Base-by-base conservation (phyloP, 1,139 yeast species). In the Saccharomyces hybrid region DNA sequence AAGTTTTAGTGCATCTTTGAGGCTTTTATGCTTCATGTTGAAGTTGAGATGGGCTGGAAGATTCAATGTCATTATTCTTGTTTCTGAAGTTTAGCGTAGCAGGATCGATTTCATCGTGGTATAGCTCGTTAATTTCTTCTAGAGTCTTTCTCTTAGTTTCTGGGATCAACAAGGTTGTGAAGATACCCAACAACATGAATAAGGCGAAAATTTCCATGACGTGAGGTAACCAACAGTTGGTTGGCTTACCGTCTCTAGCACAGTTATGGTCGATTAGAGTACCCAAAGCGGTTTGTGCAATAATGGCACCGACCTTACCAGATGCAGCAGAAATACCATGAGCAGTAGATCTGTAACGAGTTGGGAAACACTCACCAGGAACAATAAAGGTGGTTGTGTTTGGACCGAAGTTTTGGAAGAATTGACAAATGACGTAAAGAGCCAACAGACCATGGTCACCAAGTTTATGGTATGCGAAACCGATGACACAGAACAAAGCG, bases 281-380 rank as follows among this genome's bases (percentile, higher is more conserved):
- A 78, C 96, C 96, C 64, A 89, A 73, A 71, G 87, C 85, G 59
- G 95, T 86, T 75, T 90, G 95, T 44, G 98, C 98, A 75, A 93
- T 82, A 63, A 93, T 88, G 58, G 99, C 98, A 77, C 99, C 99
- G 62, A 88, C 78, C 77, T 93, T 93, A 80, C 99, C 99, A 52
- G 83, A 72, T 54, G 96, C 98, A 62, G 99, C 99, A 63, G 97
- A 88, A 61, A 93, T 76, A 79, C 99, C 99, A 71, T 93, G 99
- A 54, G 98, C 97, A 63, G 97, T 85, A 48, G 98, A 93, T 82
- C 99, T 88, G 77, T 90, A 89, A 75, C 95, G 82, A 51, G 99
- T 93, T 70, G 99, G 99, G 88, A 80, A 93, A 68, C 84, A 80
- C 78, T 93, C 99, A 73, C 98, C 99, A 51, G 99, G 98, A 66